These are phyloP conservation scores for Stylonectria norvegica DNA, from an alignment of 2,329 filamentous ascomycete genomes.

Conservation along the genomic window DNA sequence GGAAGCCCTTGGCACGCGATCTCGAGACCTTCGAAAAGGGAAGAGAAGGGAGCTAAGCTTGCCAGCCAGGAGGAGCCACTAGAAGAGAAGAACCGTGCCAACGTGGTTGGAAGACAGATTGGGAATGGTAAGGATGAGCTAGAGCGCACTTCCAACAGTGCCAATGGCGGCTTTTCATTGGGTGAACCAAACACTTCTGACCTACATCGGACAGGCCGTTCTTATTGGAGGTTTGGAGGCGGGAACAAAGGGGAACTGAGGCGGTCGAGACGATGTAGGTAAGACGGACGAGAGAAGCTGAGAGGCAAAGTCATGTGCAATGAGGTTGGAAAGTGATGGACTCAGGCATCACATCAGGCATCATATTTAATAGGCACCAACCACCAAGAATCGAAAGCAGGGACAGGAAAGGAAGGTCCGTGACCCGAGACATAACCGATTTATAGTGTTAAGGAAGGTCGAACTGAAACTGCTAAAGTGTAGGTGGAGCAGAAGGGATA, in stretches of 20 bases:
- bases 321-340: neutral
- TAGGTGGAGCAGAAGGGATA: too few species aligned
- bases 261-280: neutral
- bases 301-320: neutral
- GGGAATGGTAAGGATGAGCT: constrained; percentile 21
- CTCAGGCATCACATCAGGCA: neutral
- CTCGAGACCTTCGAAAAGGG: neutral
- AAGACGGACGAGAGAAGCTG: neutral
- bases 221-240: too few species aligned
- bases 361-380: too few species aligned
- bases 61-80: constrained; percentile 16
- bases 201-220: too few species aligned
- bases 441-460: too few species aligned
- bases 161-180: constrained; percentile 1
- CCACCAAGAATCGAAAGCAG: too few species aligned
- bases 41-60: constrained; percentile 1
- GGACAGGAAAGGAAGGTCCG: neutral
- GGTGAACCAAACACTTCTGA: constrained; percentile 4
- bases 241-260: neutral
- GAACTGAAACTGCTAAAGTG: too few species aligned
- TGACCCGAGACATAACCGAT: neutral
- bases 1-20: neutral
- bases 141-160: constrained; percentile 17
- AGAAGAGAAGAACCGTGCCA: constrained; percentile 26
- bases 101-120: constrained; percentile 25